Evolutionary conservation across 805 yeast species (phyloP).

Genomic region (Yamadazyma akitaensis): DNA sequence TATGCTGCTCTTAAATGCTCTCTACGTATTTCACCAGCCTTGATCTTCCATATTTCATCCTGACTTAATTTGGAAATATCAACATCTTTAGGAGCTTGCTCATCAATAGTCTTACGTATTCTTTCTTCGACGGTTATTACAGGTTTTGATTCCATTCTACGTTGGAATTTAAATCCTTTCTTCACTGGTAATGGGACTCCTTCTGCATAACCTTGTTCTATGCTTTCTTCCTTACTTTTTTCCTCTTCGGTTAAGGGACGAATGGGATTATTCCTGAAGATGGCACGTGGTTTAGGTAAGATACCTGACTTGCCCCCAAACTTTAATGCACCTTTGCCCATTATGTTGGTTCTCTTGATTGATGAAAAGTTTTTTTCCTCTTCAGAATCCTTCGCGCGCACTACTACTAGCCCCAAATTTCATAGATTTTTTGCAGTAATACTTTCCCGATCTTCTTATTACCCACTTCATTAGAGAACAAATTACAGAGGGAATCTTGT

Average conservation of each 20-base stretch:
- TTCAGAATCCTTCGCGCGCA: background rate
- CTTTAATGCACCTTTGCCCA: conserved; percentile 51
- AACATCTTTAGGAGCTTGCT: conserved; percentile 25
- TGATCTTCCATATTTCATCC: conserved; percentile 45
- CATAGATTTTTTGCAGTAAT: conserved; percentile 50
- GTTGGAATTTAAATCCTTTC: conserved; percentile 41
- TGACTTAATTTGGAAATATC: conserved; percentile 29
- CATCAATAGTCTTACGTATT: conserved; percentile 53
- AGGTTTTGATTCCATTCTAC: conserved; percentile 51
- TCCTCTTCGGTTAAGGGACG: conserved; percentile 47
- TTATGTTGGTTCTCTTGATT: conserved; percentile 11
- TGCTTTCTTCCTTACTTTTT: conserved; percentile 40
- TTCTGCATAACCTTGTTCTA: conserved; percentile 65
- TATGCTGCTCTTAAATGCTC: conserved; percentile 64
- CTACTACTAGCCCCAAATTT: conserved; percentile 49
- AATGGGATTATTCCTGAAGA: conserved; percentile 62
- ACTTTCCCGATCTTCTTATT: conserved; percentile 51
- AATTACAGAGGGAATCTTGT: conserved; percentile 20
- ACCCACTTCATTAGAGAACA: conserved; percentile 44
- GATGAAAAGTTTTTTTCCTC: conserved; percentile 7
- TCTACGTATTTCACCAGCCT: conserved; percentile 67
- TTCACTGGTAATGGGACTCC: conserved; percentile 66
- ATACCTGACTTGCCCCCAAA: conserved; percentile 74
- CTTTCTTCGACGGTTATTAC: conserved; percentile 59
- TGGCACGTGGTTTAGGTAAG: conserved; percentile 72